phyloP scores from a whole-genome alignment of 257 asterid genomes.

The Solanum clarkiae region DNA sequence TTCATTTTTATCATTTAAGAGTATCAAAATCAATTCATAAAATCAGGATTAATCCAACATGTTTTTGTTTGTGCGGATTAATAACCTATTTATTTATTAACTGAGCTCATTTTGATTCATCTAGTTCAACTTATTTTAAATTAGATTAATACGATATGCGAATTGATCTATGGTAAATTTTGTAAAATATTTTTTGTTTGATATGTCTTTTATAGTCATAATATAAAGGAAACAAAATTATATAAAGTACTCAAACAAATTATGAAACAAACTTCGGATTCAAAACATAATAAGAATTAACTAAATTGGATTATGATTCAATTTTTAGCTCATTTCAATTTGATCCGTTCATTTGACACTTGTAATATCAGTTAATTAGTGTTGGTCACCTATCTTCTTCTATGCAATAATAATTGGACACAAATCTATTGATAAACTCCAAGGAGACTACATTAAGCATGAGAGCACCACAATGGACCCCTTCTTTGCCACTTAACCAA shows the following conservation, averaged over 20 bases:
- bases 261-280: not conserved
- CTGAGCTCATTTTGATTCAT: not conserved
- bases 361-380: not conserved
- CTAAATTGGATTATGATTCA: accelerated
- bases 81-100: not conserved
- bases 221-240: not conserved
- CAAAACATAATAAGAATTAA: not conserved
- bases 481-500: no score
- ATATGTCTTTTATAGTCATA: not conserved
- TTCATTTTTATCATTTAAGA: not conserved
- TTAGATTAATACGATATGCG: not conserved
- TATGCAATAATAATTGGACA: not conserved
- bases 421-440: no score
- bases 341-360: not conserved
- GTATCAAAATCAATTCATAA: no score
- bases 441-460: no score
- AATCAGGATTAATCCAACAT: not conserved
- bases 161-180: no score
- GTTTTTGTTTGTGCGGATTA: not conserved
- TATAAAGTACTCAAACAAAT: not conserved
- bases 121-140: not conserved
- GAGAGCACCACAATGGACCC: no score
- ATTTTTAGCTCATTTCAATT: not conserved
- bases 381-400: not conserved
- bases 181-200: not conserved